Evolutionary conservation across 2,329 filamentous ascomycete genomes (phyloP).

Genomic region (Orbilia brochopaga): DNA sequence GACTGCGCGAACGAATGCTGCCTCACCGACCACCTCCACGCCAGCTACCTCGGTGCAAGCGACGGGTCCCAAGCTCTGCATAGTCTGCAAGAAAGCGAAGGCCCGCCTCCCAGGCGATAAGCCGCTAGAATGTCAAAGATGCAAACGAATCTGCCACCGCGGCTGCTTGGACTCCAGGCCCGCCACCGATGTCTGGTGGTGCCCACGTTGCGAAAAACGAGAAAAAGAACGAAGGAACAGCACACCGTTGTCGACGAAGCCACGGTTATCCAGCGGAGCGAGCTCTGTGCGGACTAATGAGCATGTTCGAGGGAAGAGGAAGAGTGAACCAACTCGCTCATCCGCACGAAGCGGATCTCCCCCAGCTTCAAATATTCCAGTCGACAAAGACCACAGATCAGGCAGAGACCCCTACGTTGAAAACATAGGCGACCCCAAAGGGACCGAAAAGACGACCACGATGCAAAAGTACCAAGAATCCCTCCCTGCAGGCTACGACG

Average conservation of each 20-base stretch:
- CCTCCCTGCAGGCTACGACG: neutral
- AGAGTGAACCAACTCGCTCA: neutral
- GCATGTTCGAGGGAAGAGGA: neutral
- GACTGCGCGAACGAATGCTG: neutral
- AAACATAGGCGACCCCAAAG: neutral
- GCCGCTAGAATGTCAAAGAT: constrained; percentile 19
- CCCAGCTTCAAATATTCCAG: neutral
- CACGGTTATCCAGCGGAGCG: neutral
- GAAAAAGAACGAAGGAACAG: neutral
- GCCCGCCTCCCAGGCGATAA: constrained; percentile 10
- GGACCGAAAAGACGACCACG: neutral
- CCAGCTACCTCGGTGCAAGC: neutral
- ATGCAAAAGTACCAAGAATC: neutral
- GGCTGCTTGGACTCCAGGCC: constrained; percentile 10
- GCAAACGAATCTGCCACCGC: constrained; percentile 27
- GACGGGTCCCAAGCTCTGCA: constrained; percentile 4
- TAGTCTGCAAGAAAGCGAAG: constrained; percentile 16
- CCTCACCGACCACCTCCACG: neutral
- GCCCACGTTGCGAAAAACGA: constrained; percentile 5
- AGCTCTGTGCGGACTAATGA: neutral
- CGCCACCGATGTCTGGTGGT: neutral
- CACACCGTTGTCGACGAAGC: neutral
- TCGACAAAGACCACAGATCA: neutral
- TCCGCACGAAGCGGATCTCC: neutral
- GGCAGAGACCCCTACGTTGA: neutral